These are phyloP conservation scores for Penicillium sp. DNA, from an alignment of 2,329 filamentous ascomycete genomes.

Conservation along the genomic window DNA sequence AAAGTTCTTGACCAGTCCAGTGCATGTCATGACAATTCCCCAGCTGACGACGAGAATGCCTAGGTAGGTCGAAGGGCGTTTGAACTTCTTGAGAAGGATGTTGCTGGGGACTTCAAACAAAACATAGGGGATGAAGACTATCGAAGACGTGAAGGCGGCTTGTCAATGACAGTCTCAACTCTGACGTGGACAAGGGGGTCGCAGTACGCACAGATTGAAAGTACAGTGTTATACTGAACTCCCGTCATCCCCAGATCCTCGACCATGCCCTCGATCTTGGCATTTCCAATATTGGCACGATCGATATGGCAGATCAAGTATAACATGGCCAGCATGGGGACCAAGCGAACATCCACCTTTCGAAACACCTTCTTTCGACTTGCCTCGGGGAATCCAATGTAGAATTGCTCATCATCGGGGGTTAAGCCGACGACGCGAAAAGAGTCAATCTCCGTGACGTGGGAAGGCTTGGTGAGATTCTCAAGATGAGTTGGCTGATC, in stretches of 20 bases:
- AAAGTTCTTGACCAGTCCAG: slow-evolving; percentile 23
- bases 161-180: background rate
- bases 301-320: slow-evolving; percentile 24
- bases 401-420: slow-evolving; percentile 21
- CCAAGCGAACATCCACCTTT: slow-evolving; percentile 21
- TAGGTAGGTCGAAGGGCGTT: slow-evolving; percentile 21
- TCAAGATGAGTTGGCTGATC: slow-evolving; percentile 15
- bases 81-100: slow-evolving; percentile 22
- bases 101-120: slow-evolving; percentile 25
- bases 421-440: slow-evolving; percentile 19
- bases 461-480: slow-evolving; percentile 11
- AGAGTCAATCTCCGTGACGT: slow-evolving; percentile 3
- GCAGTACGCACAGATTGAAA: slow-evolving; percentile 5
- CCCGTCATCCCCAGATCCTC: slow-evolving; percentile 19
- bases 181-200: background rate
- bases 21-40: slow-evolving; percentile 25
- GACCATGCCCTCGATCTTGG: slow-evolving; percentile 22
- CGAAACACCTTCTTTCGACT: slow-evolving; percentile 16
- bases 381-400: slow-evolving; percentile 12
- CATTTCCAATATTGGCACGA: slow-evolving; percentile 26
- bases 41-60: slow-evolving; percentile 19
- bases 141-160: background rate
- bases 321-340: slow-evolving; percentile 23
- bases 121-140: slow-evolving; percentile 23
- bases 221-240: slow-evolving; percentile 24